A percentile compares a stretch with the other conserved stretches of the same genome.
Conservation (phyloP, 768 basidiomycete genomes). For the Termitomyces eurrhizus region DNA sequence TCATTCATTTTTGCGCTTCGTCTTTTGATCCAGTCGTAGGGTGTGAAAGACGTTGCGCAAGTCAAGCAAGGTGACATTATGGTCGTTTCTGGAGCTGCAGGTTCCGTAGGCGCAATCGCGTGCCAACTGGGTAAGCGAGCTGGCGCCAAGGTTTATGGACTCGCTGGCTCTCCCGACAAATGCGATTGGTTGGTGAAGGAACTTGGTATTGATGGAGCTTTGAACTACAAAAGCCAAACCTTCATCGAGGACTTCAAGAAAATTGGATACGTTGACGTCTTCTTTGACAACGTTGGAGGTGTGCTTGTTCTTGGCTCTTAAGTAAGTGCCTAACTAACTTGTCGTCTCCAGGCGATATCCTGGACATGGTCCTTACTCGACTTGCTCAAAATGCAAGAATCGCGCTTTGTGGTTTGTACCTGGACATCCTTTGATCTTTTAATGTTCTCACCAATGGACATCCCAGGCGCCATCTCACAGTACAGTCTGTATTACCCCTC, state of each 20-base stretch:
- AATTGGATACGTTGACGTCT: conserved; percentile 79
- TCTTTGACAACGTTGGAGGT: conserved; percentile 80
- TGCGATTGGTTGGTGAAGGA: conserved; percentile 83
- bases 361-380: conserved; percentile 72
- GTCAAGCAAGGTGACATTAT: conserved; percentile 83
- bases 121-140: conserved; percentile 81
- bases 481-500: conserved; percentile 52
- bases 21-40: conserved; percentile 37
- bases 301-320: conserved; percentile 2
- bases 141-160: conserved; percentile 82
- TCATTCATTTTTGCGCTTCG: neutral
- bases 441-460: neutral
- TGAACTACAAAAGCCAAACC: conserved; percentile 82
- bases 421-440: neutral
- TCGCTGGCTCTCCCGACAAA: conserved; percentile 84
- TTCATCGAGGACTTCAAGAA: conserved; percentile 73
- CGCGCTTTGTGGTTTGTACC: conserved; percentile 73
- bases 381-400: conserved; percentile 78
- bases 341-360: conserved; percentile 57
- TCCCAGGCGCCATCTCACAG: conserved; percentile 73
- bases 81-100: conserved; percentile 87
- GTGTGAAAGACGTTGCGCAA: conserved; percentile 75
- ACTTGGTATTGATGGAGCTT: conserved; percentile 73
- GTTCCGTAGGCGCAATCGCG: conserved; percentile 78
- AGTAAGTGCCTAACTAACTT: neutral